These are phyloP conservation scores for Exophiala mesophila DNA, from an alignment of 2,329 filamentous ascomycete species.

Conservation along the genomic window DNA sequence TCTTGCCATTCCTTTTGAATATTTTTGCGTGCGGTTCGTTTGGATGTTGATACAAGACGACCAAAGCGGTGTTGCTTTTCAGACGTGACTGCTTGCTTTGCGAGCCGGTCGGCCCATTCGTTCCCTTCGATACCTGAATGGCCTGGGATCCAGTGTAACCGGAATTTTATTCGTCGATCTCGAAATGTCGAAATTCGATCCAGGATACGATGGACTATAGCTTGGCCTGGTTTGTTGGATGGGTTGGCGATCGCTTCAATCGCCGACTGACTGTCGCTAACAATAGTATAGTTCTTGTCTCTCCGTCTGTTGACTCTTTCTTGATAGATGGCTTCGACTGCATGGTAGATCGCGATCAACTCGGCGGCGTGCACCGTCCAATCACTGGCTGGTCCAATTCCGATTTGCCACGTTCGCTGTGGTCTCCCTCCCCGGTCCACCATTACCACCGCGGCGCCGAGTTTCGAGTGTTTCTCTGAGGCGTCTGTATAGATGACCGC, in stretches of 20 bases:
- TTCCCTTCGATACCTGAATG: conserved; percentile 11
- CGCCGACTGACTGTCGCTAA: conserved; percentile 13
- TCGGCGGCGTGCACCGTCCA: conserved; percentile 27
- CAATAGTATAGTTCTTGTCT: conserved; percentile 4
- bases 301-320: conserved; percentile 3
- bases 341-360: conserved; percentile 25
- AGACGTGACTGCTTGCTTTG: conserved; percentile 9
- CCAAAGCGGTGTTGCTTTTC: conserved; percentile 6
- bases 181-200: not conserved
- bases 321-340: conserved; percentile 13
- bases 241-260: conserved; percentile 10
- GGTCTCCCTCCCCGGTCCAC: not conserved
- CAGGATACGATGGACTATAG: conserved; percentile 7
- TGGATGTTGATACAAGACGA: conserved; percentile 7
- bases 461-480: conserved; percentile 15
- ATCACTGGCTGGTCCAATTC: conserved; percentile 8
- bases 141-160: conserved; percentile 10
- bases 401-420: conserved; percentile 7
- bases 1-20: conserved; percentile 12
- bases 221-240: conserved; percentile 9
- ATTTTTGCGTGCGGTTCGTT: conserved; percentile 1
- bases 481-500: conserved; percentile 13
- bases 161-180: conserved; percentile 5
- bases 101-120: conserved; percentile 12
- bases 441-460: conserved; percentile 24